A percentile compares a stretch with the other conserved stretches of the same genome.
Evolutionary conservation across 1,139 yeast species (phyloP).

Genomic region (Saccharomyces pastorianus): DNA sequence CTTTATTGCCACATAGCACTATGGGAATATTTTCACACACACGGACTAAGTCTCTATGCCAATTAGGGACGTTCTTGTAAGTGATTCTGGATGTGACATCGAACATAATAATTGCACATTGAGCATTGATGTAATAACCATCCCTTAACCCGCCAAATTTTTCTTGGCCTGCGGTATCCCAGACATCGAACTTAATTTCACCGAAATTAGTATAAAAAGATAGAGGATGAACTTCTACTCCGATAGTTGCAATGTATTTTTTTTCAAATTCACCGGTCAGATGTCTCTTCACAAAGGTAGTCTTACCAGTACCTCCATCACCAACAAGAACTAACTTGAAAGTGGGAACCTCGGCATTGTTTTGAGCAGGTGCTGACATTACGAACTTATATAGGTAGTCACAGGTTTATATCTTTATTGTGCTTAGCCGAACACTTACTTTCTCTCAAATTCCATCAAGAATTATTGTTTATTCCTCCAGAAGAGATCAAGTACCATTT

Average conservation of each 20-base stretch:
- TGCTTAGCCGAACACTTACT: background rate
- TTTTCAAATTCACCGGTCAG: constrained; percentile 99
- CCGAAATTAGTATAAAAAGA: constrained; percentile 98
- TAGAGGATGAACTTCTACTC: constrained; percentile 98
- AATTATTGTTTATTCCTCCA: background rate
- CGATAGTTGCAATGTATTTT: constrained; percentile 97
- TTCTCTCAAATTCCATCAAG: background rate
- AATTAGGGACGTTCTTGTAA: constrained; percentile 98
- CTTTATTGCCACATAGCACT: constrained; percentile 98
- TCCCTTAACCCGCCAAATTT: constrained; percentile 99
- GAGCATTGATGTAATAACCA: constrained; percentile 98
- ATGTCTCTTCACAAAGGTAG: constrained; percentile 99
- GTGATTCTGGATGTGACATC: constrained; percentile 99
- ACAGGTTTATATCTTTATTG: background rate
- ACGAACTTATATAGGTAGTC: background rate
- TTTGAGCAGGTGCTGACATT: background rate
- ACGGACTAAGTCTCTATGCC: constrained; percentile 99
- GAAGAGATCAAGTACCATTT: background rate
- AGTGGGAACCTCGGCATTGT: constrained; percentile 68
- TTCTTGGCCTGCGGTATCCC: constrained; percentile 99
- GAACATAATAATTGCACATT: constrained; percentile 99
- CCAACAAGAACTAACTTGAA: constrained; percentile 98
- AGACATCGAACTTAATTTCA: constrained; percentile 96
- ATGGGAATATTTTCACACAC: constrained; percentile 99
- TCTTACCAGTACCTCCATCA: constrained; percentile 99